Evolutionary conservation across 805 yeast genomes (phyloP).

Genomic region (Candida railenensis): DNA sequence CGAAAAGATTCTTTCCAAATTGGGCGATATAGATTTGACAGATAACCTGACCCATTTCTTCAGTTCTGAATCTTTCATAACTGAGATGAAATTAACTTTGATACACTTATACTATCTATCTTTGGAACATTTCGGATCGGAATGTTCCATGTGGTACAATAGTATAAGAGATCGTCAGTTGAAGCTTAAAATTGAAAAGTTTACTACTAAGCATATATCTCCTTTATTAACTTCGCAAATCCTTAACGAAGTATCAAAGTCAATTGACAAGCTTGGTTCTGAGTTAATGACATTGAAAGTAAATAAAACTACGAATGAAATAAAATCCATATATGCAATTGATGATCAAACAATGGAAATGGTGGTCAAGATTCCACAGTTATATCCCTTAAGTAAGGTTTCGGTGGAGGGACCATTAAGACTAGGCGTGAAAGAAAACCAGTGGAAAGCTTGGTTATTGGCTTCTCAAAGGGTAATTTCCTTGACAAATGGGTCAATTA

Average conservation of each 20-base stretch:
- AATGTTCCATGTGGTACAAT: constrained; percentile 67
- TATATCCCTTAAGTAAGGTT: constrained; percentile 77
- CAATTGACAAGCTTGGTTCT: constrained; percentile 30
- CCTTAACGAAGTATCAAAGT: constrained; percentile 47
- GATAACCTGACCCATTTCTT: neutral
- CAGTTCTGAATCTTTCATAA: neutral
- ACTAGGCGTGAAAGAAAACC: constrained; percentile 85
- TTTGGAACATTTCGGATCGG: constrained; percentile 53
- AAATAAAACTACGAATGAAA: constrained; percentile 60
- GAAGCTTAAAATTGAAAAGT: constrained; percentile 59
- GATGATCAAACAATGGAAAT: constrained; percentile 89
- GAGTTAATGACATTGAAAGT: constrained; percentile 59
- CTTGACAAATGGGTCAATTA: constrained; percentile 68
- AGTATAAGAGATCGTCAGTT: constrained; percentile 66
- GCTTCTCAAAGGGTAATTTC: constrained; percentile 84
- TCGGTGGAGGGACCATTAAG: constrained; percentile 74
- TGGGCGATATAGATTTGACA: neutral
- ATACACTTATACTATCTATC: constrained; percentile 52
- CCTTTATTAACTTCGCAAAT: constrained; percentile 62
- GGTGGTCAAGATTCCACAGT: constrained; percentile 66
- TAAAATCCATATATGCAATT: constrained; percentile 68
- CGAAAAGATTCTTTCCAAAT: neutral
- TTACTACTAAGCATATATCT: constrained; percentile 61
- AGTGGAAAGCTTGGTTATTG: constrained; percentile 93
- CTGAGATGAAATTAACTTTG: constrained; percentile 40